Conservation (phyloP, 805 yeast species). For the Nakazawaea wyomingensis region DNA sequence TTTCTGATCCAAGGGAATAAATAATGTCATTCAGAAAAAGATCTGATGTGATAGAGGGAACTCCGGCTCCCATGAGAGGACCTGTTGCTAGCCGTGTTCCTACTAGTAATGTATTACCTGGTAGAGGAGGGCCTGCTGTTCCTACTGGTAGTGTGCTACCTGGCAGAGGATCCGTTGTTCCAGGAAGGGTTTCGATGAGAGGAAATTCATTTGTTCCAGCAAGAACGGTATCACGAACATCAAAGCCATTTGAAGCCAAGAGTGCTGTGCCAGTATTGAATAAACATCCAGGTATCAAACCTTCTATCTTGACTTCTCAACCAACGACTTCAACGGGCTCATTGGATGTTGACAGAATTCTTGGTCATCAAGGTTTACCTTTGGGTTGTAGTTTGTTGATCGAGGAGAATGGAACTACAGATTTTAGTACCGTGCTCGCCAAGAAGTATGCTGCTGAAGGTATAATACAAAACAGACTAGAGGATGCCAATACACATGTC, state of each 20-base stretch:
- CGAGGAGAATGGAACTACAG: slow-evolving; percentile 86
- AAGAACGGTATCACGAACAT: neutral
- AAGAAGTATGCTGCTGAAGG: slow-evolving; percentile 78
- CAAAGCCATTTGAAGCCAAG: neutral
- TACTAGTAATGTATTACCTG: slow-evolving; percentile 10
- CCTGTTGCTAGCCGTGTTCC: too few species aligned
- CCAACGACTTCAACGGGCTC: slow-evolving; percentile 80
- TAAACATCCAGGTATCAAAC: slow-evolving; percentile 58
- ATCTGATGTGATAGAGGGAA: slow-evolving; percentile 38
- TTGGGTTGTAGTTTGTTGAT: slow-evolving; percentile 63
- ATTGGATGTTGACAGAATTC: slow-evolving; percentile 63
- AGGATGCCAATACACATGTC: slow-evolving; percentile 48
- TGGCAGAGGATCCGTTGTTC: slow-evolving; percentile 15
- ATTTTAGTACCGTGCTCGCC: slow-evolving; percentile 66
- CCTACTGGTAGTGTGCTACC: slow-evolving; percentile 1
- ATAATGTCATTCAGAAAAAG: slow-evolving; percentile 56
- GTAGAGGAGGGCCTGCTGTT: slow-evolving; percentile 15
- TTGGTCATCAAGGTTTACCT: slow-evolving; percentile 84
- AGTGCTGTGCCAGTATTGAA: neutral
- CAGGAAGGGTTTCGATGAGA: neutral
- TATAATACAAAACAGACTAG: slow-evolving; percentile 53
- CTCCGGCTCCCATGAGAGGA: slow-evolving; percentile 11
- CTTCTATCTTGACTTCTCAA: slow-evolving; percentile 72
- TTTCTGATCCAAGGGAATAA: too few species aligned
- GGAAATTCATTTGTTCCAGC: neutral